Conservation (phyloP, 257 asterid species). For the Sherardia arvensis region DNA sequence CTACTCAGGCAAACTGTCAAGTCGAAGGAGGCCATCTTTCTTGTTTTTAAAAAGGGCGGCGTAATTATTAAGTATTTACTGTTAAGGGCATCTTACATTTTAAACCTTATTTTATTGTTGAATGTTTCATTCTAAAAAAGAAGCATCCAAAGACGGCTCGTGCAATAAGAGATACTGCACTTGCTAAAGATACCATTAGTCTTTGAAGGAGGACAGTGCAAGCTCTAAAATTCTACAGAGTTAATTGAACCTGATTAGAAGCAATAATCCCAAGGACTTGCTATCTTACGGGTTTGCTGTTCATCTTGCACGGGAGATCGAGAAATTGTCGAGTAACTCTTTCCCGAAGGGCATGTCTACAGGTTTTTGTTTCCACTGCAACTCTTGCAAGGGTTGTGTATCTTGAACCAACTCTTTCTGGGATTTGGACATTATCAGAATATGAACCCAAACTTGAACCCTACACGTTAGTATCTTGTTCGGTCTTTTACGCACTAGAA, state of each 20-base stretch:
- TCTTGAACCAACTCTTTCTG: conserved; percentile 39
- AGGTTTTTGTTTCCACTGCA: conserved; percentile 39
- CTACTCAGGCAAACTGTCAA: too few relatives aligned
- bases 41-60: too few relatives aligned
- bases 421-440: too few relatives aligned
- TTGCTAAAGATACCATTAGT: conserved; percentile 34
- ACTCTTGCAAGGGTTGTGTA: conserved; percentile 46
- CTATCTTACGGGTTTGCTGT: conserved; percentile 38
- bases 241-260: conserved; percentile 32
- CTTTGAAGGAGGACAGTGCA: conserved; percentile 33
- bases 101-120: too few relatives aligned
- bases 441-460: too few relatives aligned
- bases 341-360: conserved; percentile 29
- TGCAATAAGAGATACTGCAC: conserved; percentile 35
- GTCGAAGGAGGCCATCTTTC: too few relatives aligned
- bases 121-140: conserved; percentile 40
- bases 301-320: conserved; percentile 42
- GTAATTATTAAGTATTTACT: too few relatives aligned
- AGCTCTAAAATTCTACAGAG: conserved; percentile 33
- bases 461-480: too few relatives aligned
- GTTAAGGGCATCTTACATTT: too few relatives aligned
- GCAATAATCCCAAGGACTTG: conserved; percentile 37
- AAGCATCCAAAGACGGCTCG: conserved; percentile 39
- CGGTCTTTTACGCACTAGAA: too few relatives aligned
- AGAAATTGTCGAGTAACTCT: conserved; percentile 30